These are phyloP conservation scores for Tilletia walkeri DNA, from an alignment of 1,284 basidiomycete species.

Conservation along the genomic window DNA sequence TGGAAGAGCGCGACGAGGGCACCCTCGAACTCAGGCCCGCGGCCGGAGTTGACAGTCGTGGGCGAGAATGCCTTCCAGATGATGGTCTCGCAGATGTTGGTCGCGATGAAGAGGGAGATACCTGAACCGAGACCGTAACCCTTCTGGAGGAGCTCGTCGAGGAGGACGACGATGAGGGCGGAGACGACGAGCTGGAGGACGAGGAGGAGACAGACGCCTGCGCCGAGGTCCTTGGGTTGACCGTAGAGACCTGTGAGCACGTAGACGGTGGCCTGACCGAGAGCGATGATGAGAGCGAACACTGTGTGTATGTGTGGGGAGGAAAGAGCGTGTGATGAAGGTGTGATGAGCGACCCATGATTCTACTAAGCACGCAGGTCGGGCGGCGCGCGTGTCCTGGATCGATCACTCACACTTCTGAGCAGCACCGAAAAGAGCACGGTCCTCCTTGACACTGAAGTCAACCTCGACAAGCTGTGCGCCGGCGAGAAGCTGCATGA, in stretches of 20 bases:
- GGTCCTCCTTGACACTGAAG: slow-evolving; percentile 93
- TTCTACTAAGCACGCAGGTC: too few relatives aligned
- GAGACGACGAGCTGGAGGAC: slow-evolving; percentile 94
- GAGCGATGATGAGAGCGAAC: slow-evolving; percentile 91
- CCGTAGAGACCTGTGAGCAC: slow-evolving; percentile 96
- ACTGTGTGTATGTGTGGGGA: slow-evolving; percentile 61
- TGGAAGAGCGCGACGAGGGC: slow-evolving; percentile 96
- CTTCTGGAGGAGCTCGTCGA: slow-evolving; percentile 97
- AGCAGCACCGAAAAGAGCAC: slow-evolving; percentile 90
- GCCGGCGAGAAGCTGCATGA: slow-evolving; percentile 97
- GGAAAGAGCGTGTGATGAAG: not conserved
- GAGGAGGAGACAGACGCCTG: slow-evolving; percentile 89
- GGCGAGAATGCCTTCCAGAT: slow-evolving; percentile 99
- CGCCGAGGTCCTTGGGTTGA: slow-evolving; percentile 86
- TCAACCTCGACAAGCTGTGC: slow-evolving; percentile 97
- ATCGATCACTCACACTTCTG: slow-evolving; percentile 66
- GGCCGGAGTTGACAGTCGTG: slow-evolving; percentile 95
- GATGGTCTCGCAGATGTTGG: slow-evolving; percentile 99
- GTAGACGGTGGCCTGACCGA: slow-evolving; percentile 95
- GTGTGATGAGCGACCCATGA: not conserved
- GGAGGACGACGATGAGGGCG: slow-evolving; percentile 92
- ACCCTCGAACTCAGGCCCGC: slow-evolving; percentile 96
- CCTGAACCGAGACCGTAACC: slow-evolving; percentile 98
- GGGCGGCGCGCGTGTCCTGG: not conserved
- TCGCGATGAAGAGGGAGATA: slow-evolving; percentile 98